phyloP scores from a whole-genome alignment of 176 grass and related monocot genomes.

The Panicum miliaceum region DNA sequence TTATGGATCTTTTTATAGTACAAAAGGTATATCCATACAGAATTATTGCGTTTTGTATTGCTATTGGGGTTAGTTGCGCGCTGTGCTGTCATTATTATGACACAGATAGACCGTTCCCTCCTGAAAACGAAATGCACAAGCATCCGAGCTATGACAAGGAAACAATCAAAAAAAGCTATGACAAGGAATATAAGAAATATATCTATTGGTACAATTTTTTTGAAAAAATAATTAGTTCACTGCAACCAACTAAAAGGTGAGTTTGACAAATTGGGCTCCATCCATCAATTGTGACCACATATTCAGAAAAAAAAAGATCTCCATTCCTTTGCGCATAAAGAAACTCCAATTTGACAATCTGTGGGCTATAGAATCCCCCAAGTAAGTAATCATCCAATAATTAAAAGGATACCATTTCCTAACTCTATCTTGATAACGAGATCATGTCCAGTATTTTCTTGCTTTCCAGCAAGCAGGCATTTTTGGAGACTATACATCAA shows the following conservation, averaged over 20 bases:
- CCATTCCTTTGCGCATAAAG: neutral
- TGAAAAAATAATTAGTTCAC: neutral
- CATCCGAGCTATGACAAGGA: neutral
- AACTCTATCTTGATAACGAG: neutral
- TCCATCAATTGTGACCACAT: neutral
- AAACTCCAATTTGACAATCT: neutral
- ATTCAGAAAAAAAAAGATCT: neutral
- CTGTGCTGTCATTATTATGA: neutral
- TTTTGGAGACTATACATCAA: neutral
- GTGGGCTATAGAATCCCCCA: neutral
- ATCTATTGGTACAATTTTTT: neutral
- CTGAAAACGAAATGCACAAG: slow-evolving; percentile 25
- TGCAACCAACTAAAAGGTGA: neutral
- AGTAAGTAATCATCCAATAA: neutral
- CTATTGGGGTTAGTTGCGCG: neutral
- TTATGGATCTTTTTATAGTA: neutral
- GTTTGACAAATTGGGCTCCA: neutral
- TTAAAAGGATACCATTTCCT: neutral
- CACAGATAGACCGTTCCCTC: neutral
- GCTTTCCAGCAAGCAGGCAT: fast-evolving
- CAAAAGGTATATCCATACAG: neutral
- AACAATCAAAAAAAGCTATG: neutral
- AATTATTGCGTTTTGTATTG: neutral
- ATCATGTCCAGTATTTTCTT: neutral
- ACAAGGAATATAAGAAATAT: slow-evolving; percentile 4